Conservation (phyloP, 306 rosid genomes). For the Benincasa hispida region DNA sequence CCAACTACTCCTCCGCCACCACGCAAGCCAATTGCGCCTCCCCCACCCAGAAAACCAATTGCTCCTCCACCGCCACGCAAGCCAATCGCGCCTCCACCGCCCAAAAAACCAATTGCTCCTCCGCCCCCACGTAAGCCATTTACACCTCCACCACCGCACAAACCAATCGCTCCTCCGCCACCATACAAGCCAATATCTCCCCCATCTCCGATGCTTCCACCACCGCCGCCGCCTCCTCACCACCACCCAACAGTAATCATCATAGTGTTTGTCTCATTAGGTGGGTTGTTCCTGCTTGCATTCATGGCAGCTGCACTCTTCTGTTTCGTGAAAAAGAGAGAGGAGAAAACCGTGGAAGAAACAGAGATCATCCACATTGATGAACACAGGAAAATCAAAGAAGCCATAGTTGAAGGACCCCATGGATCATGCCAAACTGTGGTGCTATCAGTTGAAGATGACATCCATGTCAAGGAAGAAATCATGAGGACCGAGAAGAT, state of each 20-base stretch:
- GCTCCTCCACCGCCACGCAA: slow-evolving; percentile 18
- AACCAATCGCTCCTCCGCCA: slow-evolving; percentile 17
- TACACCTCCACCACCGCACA: slow-evolving; percentile 11
- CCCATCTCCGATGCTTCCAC: slow-evolving; percentile 38
- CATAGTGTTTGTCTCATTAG: slow-evolving; percentile 38
- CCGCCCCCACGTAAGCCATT: slow-evolving; percentile 17
- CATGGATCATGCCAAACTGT: slow-evolving; percentile 26
- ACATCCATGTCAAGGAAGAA: slow-evolving; percentile 37
- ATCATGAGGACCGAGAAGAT: slow-evolving; percentile 24
- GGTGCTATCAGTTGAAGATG: slow-evolving; percentile 50
- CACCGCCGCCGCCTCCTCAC: slow-evolving; percentile 42
- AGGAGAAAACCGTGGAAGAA: slow-evolving; percentile 33
- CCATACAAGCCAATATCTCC: slow-evolving; percentile 18
- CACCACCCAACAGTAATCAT: slow-evolving; percentile 40
- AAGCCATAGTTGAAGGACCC: slow-evolving; percentile 45
- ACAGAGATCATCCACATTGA: slow-evolving; percentile 39
- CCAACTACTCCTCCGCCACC: slow-evolving; percentile 18
- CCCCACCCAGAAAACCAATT: slow-evolving; percentile 8
- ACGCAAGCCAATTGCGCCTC: slow-evolving; percentile 10
- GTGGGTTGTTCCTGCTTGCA: slow-evolving; percentile 41
- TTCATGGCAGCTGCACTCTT: slow-evolving; percentile 46
- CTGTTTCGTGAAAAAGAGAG: slow-evolving; percentile 36
- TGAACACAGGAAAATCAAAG: slow-evolving; percentile 41
- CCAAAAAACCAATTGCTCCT: slow-evolving; percentile 11
- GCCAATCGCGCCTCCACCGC: slow-evolving; percentile 15